Conservation (phyloP, 2,329 filamentous ascomycete species). For the Colletotrichum sp. region DNA sequence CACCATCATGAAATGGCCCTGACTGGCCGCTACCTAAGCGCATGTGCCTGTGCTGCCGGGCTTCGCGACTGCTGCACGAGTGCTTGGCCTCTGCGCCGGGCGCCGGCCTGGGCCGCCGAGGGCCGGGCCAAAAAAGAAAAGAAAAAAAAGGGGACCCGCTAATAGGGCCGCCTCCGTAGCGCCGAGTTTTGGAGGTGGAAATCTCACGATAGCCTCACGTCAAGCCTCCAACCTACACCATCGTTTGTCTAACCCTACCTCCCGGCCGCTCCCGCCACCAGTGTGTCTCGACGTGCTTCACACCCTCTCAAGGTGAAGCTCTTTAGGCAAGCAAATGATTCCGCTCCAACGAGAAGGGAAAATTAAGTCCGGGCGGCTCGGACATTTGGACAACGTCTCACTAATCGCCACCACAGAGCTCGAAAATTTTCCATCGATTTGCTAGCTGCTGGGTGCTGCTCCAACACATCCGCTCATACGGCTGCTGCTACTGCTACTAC, state of each 20-base stretch:
- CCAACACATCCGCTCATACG: not conserved
- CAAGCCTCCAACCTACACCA: not conserved
- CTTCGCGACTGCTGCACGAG: not conserved
- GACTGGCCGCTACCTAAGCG: not conserved
- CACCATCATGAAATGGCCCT: not conserved
- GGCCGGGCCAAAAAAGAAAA: not conserved
- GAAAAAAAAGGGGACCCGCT: not conserved
- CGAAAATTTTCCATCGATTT: not conserved
- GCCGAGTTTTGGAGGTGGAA: not conserved
- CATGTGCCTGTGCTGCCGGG: not conserved
- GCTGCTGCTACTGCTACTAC: not conserved
- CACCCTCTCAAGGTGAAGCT: not conserved
- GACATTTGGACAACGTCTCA: not conserved
- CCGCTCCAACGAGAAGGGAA: not conserved
- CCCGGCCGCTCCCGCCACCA: constrained; percentile 1
- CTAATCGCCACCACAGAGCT: not conserved
- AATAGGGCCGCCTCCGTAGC: not conserved
- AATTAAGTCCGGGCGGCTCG: not conserved
- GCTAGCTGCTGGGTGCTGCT: not conserved
- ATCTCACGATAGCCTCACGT: constrained; percentile 13
- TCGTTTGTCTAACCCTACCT: not conserved
- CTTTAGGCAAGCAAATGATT: not conserved
- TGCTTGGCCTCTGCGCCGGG: not conserved
- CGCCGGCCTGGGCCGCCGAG: constrained; percentile 1
- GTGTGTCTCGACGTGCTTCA: not conserved